A percentile compares a stretch with the other conserved stretches of the same genome.
Evolutionary conservation across 179 eudicot genomes (phyloP).

Genomic region (Gypsophila paniculata): DNA sequence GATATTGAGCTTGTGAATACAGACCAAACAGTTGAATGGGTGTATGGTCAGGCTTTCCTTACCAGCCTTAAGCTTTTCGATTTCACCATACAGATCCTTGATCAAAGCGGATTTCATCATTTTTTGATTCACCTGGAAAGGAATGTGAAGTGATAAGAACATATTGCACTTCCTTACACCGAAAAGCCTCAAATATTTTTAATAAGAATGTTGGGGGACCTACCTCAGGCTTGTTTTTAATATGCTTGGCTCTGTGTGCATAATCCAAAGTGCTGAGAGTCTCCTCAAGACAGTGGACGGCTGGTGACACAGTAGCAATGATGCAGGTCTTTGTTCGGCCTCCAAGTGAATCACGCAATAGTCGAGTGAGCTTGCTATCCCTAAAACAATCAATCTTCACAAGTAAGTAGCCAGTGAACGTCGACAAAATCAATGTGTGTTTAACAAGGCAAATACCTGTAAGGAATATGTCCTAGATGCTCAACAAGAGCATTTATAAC

Average conservation of each 20-base stretch:
- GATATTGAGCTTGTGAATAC: neutral
- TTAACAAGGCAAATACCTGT: slow-evolving; percentile 47
- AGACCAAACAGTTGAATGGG: neutral
- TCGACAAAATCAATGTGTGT: neutral
- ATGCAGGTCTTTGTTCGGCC: slow-evolving; percentile 99
- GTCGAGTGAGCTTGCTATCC: slow-evolving; percentile 98
- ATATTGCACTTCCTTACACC: neutral
- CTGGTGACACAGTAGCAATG: slow-evolving; percentile 97
- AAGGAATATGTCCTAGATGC: slow-evolving; percentile 95
- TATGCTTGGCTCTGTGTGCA: slow-evolving; percentile 94
- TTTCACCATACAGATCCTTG: slow-evolving; percentile 94
- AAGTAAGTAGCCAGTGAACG: slow-evolving; percentile 12
- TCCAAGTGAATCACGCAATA: slow-evolving; percentile 92
- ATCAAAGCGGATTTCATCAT: slow-evolving; percentile 98
- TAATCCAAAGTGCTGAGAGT: slow-evolving; percentile 93
- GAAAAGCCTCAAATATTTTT: neutral
- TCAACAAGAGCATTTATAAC: slow-evolving; percentile 96
- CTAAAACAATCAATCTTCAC: slow-evolving; percentile 29
- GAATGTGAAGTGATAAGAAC: neutral
- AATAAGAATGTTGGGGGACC: slow-evolving; percentile 7
- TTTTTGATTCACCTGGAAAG: slow-evolving; percentile 77
- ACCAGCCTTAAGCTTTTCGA: slow-evolving; percentile 90
- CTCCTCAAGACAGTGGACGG: slow-evolving; percentile 96
- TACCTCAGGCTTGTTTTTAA: slow-evolving; percentile 95
- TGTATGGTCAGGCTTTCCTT: slow-evolving; percentile 1